Conservation (phyloP, 2,329 filamentous ascomycete species). For the Escovopsis sp. region DNA sequence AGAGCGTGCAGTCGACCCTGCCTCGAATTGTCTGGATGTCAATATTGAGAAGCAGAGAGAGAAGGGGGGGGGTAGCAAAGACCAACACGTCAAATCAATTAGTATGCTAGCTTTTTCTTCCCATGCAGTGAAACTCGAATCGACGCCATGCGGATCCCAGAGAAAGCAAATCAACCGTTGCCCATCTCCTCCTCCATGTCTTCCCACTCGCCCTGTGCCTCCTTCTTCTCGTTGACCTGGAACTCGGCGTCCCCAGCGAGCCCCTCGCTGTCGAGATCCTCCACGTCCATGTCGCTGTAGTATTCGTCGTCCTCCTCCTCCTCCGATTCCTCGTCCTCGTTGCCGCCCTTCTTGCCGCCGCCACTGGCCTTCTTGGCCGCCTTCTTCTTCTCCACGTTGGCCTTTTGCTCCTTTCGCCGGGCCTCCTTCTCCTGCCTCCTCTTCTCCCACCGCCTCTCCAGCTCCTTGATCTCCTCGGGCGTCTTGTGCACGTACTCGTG, state of each 20-base stretch:
- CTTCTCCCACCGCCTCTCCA: conserved; percentile 75
- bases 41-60: no score
- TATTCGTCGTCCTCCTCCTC: conserved; percentile 27
- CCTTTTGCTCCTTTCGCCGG: conserved; percentile 68
- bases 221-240: conserved; percentile 33
- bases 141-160: no score
- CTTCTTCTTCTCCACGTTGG: conserved; percentile 81
- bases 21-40: no score
- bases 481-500: conserved; percentile 88
- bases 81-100: no score
- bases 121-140: no score
- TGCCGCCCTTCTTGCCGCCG: conserved; percentile 20
- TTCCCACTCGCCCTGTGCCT: conserved; percentile 37
- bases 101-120: no score
- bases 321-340: conserved; percentile 22
- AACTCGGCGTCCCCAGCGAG: conserved; percentile 35
- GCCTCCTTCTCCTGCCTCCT: conserved; percentile 67
- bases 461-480: conserved; percentile 56
- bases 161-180: conserved; percentile 1
- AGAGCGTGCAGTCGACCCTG: no score
- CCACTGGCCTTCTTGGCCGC: conserved; percentile 27
- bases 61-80: no score
- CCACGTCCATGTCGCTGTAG: conserved; percentile 30
- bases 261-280: conserved; percentile 37
- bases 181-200: conserved; percentile 15